Evolutionary conservation across 208 protist species (phyloP).

Genomic region (Trichomonas tenax): DNA sequence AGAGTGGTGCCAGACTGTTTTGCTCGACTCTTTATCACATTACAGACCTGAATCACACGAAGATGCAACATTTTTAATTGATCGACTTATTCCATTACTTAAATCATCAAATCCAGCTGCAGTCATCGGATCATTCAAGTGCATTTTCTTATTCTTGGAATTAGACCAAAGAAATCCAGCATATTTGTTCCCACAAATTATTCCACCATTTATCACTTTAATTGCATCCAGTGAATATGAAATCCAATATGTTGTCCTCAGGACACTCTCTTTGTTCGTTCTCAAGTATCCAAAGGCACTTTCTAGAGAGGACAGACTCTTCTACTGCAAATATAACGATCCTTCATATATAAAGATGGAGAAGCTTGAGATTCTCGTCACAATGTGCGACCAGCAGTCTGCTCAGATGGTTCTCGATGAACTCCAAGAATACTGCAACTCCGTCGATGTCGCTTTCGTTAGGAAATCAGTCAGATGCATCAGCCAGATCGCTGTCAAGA

Average conservation of each 20-base stretch:
- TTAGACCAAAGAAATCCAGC: conserved; percentile 48
- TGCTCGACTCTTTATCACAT: conserved; percentile 77
- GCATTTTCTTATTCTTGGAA: conserved; percentile 57
- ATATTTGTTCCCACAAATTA: conserved; percentile 55
- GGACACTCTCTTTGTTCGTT: conserved; percentile 93
- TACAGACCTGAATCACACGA: conserved; percentile 26
- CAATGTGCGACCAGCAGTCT: conserved; percentile 63
- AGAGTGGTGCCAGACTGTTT: conserved; percentile 91
- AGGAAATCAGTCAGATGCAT: conserved; percentile 77
- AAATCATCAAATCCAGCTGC: conserved; percentile 91
- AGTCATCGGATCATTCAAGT: conserved; percentile 81
- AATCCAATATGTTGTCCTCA: conserved; percentile 89
- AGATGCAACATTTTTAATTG: conserved; percentile 66
- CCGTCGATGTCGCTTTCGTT: conserved; percentile 88
- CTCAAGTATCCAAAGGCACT: conserved; percentile 60
- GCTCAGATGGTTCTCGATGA: conserved; percentile 65
- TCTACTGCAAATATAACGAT: conserved; percentile 92
- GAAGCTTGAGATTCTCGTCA: conserved; percentile 84
- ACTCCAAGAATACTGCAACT: conserved; percentile 76
- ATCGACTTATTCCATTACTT: conserved; percentile 76
- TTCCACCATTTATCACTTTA: conserved; percentile 68
- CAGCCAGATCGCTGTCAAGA: conserved; percentile 84
- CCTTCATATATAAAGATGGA: conserved; percentile 92
- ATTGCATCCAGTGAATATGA: conserved; percentile 67
- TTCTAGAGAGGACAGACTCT: conserved; percentile 55